Percentiles rank a stretch among this genome's conserved stretches.
Evolutionary conservation across 176 grass and related monocot species (phyloP).

Genomic region (Poa annua): DNA sequence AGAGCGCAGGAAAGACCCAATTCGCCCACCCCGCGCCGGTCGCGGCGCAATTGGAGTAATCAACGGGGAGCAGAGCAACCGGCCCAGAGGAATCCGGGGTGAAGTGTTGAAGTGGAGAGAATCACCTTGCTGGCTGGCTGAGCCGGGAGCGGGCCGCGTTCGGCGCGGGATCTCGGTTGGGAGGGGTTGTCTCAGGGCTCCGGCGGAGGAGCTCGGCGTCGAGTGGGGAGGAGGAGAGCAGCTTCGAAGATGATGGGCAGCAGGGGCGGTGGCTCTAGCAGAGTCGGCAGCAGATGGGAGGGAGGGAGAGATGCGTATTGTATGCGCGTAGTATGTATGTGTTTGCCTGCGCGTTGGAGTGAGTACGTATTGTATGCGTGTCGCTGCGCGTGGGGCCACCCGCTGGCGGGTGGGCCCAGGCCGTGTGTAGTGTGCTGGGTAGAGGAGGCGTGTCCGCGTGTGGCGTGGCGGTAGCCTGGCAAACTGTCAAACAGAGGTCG

Average conservation of each 20-base stretch:
- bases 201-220: constrained; percentile 15
- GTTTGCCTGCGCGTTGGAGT: background rate
- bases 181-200: background rate
- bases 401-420: background rate
- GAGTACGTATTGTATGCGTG: background rate
- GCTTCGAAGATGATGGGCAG: constrained; percentile 37
- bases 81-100: background rate
- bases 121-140: constrained; percentile 42
- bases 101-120: constrained; percentile 4
- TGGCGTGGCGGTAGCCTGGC: too few relatives aligned
- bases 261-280: constrained; percentile 28
- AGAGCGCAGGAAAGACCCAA: background rate
- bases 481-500: background rate
- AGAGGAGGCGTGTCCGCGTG: constrained; percentile 12
- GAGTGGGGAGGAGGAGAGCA: constrained; percentile 35
- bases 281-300: constrained; percentile 18
- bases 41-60: constrained; percentile 31
- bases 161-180: constrained; percentile 16
- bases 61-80: constrained; percentile 8
- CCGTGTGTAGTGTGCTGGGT: background rate
- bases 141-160: background rate
- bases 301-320: constrained; percentile 10
- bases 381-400: background rate
- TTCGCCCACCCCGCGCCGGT: background rate
- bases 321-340: constrained; percentile 2